Conservation (phyloP, 176 grass and related monocot species). For the Thinopyrum elongatum region DNA sequence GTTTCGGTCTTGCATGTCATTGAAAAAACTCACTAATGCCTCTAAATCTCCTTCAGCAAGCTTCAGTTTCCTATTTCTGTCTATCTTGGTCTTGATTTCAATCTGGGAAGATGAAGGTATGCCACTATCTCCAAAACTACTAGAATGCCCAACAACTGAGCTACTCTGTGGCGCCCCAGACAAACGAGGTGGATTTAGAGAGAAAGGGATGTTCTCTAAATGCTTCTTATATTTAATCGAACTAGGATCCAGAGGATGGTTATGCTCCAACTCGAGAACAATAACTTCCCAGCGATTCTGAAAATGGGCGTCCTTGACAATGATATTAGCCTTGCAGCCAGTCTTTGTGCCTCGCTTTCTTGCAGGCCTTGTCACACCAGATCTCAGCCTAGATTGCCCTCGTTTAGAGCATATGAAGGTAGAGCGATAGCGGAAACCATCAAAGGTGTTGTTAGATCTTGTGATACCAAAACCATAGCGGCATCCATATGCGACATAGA, state of each 20-base stretch:
- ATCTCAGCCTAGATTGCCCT: constrained; percentile 67
- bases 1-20: constrained; percentile 75
- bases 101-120: constrained; percentile 32
- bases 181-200: constrained; percentile 35
- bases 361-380: constrained; percentile 54
- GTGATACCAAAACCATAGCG: constrained; percentile 72
- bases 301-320: constrained; percentile 84
- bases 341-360: constrained; percentile 66
- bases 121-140: constrained; percentile 24
- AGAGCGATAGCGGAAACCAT: constrained; percentile 77
- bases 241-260: constrained; percentile 69
- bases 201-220: constrained; percentile 60
- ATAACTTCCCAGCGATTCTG: constrained; percentile 83
- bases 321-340: constrained; percentile 89
- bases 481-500: constrained; percentile 76
- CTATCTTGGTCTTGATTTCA: constrained; percentile 56
- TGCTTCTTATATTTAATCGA: constrained; percentile 71
- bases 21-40: constrained; percentile 60
- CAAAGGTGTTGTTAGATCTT: constrained; percentile 77
- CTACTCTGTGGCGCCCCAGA: constrained; percentile 32
- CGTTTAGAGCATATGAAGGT: constrained; percentile 85
- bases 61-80: constrained; percentile 66
- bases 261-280: constrained; percentile 79
- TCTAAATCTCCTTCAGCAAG: constrained; percentile 71
- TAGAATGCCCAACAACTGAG: constrained; percentile 20